Evolutionary conservation across 2,329 filamentous ascomycete genomes (phyloP), one percentile per base, ranked within the genome.

Genomic region (Aspergillus viridinutans): DNA sequence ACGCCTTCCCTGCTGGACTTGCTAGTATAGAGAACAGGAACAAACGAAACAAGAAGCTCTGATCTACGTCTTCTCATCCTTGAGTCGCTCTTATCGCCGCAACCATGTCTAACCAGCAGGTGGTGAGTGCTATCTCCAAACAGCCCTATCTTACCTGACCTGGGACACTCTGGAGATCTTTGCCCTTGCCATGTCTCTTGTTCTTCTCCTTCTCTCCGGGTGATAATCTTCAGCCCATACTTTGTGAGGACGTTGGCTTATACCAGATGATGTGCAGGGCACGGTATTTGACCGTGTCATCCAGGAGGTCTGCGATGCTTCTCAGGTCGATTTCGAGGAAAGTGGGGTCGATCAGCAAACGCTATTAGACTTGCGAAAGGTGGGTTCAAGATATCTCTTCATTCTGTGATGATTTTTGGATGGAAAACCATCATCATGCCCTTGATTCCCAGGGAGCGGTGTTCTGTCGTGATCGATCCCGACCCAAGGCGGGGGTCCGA

Each of bases 311-410:
- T 90, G 97, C 76, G 89, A 93, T 67, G 87, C 88, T 65, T 97
- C 93, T 70, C 85, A 90, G 70, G 90, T 93, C 70, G 94, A 97
- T 77, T 97, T 99, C 73, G 94, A 99, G 75, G 94, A 99, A 78
- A 91, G 89, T 67, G 94, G 94, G 68, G 89, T 97, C 63, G 91
- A 96, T 68, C 89, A 93, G 74, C 81, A 85, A 66, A 93, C 93
- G 52, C 80, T 99, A 69, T 86, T 93, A 65, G 90, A 96, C 74
- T 81, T 99, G 81, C 88, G 87, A 76, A 83, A 88, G 85, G 93
- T 97, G 81, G 83, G 90, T 80, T 32, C 35, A 35, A 49, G 28
- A 45, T 59, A 49, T 59, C 35, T 55, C 53, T 53, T 50, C 47
- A 20, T 45, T 49, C 43, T 54, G 57, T 53, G 20, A 38, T 57